Evolutionary conservation across 2,329 filamentous ascomycete species (phyloP).

Genomic region (Diplodia mutila): DNA sequence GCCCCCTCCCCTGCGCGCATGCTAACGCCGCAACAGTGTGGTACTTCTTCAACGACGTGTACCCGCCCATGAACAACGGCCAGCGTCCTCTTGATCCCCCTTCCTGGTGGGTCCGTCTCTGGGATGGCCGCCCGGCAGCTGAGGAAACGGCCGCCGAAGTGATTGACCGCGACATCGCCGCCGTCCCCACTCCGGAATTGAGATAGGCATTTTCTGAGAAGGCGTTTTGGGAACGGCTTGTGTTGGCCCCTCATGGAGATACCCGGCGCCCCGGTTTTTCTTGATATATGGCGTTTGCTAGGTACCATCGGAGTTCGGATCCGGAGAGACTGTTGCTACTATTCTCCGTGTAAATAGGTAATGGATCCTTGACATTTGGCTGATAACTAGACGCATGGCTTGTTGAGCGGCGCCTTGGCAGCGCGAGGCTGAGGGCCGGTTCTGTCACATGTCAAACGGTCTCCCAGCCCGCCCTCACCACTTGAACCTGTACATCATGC

Average conservation of each 20-base stretch:
- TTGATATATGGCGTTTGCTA: neutral
- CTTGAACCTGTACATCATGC: neutral
- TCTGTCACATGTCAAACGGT: neutral
- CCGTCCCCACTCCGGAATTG: conserved; percentile 16
- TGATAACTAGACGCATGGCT: neutral
- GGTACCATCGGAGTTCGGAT: neutral
- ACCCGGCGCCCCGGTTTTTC: conserved; percentile 14
- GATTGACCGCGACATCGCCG: conserved; percentile 24
- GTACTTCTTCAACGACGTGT: conserved; percentile 98
- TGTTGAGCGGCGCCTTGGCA: neutral
- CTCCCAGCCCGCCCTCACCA: neutral
- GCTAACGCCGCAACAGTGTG: conserved; percentile 60
- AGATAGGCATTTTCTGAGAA: neutral
- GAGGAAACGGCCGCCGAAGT: conserved; percentile 20
- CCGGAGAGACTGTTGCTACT: neutral
- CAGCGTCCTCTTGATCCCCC: conserved; percentile 87
- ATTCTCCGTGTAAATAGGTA: conserved; percentile 1
- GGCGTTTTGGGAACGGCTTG: conserved; percentile 1
- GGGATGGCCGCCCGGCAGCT: conserved; percentile 56
- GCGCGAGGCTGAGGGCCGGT: neutral
- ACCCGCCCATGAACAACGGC: conserved; percentile 85
- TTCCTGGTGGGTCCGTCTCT: conserved; percentile 83
- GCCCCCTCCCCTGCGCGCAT: neutral
- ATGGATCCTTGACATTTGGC: neutral
- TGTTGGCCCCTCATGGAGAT: neutral